Evolutionary conservation across 148 eudicot genomes (phyloP).

Genomic region (Cornus kousa): DNA sequence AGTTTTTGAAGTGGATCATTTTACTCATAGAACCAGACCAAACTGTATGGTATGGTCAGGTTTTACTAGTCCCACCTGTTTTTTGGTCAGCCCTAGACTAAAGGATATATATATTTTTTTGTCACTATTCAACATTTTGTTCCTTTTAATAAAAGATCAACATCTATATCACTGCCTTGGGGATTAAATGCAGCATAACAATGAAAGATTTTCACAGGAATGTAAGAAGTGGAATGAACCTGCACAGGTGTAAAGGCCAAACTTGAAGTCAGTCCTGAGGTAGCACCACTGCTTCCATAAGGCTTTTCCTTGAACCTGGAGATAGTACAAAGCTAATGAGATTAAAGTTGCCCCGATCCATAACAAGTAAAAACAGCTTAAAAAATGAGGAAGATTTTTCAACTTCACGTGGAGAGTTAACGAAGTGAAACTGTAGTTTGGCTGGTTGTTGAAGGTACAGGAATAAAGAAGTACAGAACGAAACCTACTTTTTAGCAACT

Average conservation of each 20-base stretch:
- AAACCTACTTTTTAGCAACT: conserved; percentile 84
- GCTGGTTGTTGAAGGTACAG: background rate
- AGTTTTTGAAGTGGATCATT: too few relatives aligned
- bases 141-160: background rate
- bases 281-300: conserved; percentile 83
- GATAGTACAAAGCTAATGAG: conserved; percentile 5
- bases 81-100: background rate
- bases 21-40: too few relatives aligned
- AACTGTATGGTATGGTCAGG: too few relatives aligned
- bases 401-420: background rate
- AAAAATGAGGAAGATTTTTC: background rate
- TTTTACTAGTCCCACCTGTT: too few relatives aligned
- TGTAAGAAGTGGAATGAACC: conserved; percentile 38
- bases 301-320: conserved; percentile 79
- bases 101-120: too few relatives aligned
- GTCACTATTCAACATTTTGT: background rate
- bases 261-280: conserved; percentile 95
- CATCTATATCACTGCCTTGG: background rate
- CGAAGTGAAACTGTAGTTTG: background rate
- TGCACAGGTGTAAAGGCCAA: conserved; percentile 99
- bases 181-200: background rate
- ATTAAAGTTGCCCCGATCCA: background rate
- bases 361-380: background rate
- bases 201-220: conserved; percentile 9
- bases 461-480: conserved; percentile 3